These are phyloP conservation scores for Chlorella sorokiniana DNA, from an alignment of 139 green algal species.

Conservation along the genomic window DNA sequence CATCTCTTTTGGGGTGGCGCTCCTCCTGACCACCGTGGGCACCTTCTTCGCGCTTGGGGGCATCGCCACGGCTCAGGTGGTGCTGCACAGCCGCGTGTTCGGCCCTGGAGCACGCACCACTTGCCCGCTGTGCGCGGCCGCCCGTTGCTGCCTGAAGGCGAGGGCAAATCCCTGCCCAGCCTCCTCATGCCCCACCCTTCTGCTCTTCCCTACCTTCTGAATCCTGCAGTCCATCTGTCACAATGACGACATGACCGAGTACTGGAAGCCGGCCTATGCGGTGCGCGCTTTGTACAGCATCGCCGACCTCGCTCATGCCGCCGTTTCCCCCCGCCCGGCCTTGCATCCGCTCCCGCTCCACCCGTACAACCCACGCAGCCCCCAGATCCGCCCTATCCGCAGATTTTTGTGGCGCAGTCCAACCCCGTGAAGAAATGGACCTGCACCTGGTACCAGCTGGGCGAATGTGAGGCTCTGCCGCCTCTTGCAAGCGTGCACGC, in stretches of 20 bases:
- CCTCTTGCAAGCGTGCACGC: background rate
- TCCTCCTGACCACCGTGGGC: background rate
- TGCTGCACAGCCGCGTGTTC: background rate
- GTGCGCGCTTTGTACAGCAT: background rate
- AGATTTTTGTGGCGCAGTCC: constrained; percentile 4
- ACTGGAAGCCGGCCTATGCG: constrained; percentile 5
- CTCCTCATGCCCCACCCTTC: background rate
- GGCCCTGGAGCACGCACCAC: background rate
- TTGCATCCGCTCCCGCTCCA: background rate
- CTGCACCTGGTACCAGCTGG: constrained; percentile 1
- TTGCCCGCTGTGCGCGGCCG: too few species aligned
- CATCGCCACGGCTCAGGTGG: background rate
- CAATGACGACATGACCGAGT: constrained; percentile 4
- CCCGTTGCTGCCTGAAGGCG: background rate
- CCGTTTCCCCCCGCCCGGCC: background rate
- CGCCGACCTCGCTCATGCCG: background rate
- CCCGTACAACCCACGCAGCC: background rate
- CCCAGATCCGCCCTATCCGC: background rate
- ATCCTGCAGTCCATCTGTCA: constrained; percentile 15
- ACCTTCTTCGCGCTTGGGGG: background rate
- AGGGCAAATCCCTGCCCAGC: background rate
- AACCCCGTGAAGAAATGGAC: background rate
- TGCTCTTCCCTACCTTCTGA: too few species aligned
- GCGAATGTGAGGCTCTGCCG: background rate
- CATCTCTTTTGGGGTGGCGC: background rate